Conservation (phyloP, 805 yeast genomes). For the Candida ponderosae region DNA sequence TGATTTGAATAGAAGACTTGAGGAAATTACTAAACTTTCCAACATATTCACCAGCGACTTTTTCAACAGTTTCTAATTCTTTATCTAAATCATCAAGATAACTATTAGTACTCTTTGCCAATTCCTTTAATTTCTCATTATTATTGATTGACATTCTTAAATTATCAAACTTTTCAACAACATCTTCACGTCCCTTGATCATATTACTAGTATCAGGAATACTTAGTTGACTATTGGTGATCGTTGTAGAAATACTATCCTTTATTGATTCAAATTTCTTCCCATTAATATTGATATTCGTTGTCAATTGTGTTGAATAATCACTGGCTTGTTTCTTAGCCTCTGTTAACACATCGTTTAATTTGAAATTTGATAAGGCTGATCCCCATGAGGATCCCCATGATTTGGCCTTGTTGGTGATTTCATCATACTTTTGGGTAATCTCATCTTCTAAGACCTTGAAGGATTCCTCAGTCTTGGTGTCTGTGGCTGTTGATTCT, state of each 20-base stretch:
- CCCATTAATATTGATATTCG: too few species aligned
- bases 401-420: constrained; percentile 32
- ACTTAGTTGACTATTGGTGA: not conserved
- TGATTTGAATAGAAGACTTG: constrained; percentile 27
- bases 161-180: not conserved
- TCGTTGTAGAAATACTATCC: too few species aligned
- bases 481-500: constrained; percentile 14
- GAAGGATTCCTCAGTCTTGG: constrained; percentile 46
- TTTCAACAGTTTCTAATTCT: constrained; percentile 68
- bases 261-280: constrained; percentile 72
- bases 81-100: constrained; percentile 66
- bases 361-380: constrained; percentile 26
- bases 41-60: constrained; percentile 54
- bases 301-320: too few species aligned
- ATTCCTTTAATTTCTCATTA: not conserved
- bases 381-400: constrained; percentile 30
- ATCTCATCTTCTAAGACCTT: constrained; percentile 45
- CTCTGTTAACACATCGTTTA: constrained; percentile 24
- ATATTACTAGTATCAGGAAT: too few species aligned
- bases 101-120: constrained; percentile 39
- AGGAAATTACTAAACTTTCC: constrained; percentile 51
- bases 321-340: constrained; percentile 13
- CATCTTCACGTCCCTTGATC: too few species aligned
- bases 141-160: too few species aligned
- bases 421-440: constrained; percentile 36